Evolutionary conservation across 1,284 basidiomycete genomes (phyloP).

Genomic region (Leccinum solheimii): DNA sequence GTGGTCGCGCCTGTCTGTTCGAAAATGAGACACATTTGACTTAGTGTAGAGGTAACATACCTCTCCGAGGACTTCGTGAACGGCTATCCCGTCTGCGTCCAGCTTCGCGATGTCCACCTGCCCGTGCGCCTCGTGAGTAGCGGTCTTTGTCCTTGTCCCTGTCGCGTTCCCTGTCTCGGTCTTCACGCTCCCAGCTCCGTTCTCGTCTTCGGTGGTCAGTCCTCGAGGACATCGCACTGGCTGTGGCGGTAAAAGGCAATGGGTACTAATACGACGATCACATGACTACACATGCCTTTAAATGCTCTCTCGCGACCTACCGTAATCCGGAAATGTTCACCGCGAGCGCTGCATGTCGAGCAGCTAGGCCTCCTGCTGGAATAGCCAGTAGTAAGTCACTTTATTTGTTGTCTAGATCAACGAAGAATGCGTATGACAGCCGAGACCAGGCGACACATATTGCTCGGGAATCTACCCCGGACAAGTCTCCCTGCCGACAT

Average conservation of each 20-base stretch:
- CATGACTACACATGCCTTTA: constrained; percentile 24
- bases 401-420: constrained; percentile 6
- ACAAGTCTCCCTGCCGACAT: constrained; percentile 59
- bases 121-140: constrained; percentile 35
- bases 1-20: constrained; percentile 35
- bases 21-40: not conserved
- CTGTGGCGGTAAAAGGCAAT: constrained; percentile 1
- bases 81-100: constrained; percentile 58
- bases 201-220: constrained; percentile 61
- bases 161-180: constrained; percentile 46
- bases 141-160: constrained; percentile 36
- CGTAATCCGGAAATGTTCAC: constrained; percentile 18
- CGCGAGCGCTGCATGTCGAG: constrained; percentile 19
- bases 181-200: constrained; percentile 66
- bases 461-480: constrained; percentile 49
- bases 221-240: constrained; percentile 47
- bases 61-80: constrained; percentile 66
- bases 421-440: constrained; percentile 14
- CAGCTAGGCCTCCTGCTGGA: constrained; percentile 12
- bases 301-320: not conserved
- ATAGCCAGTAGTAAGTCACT: constrained; percentile 21
- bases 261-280: constrained; percentile 15
- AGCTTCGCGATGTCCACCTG: constrained; percentile 43
- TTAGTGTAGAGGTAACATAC: constrained; percentile 13
- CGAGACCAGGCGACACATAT: constrained; percentile 40